Percentiles rank a stretch among this genome's conserved stretches.
These are phyloP conservation scores for Styphnolobium japonicum DNA, from an alignment of 306 rosid species.

Conservation along the genomic window DNA sequence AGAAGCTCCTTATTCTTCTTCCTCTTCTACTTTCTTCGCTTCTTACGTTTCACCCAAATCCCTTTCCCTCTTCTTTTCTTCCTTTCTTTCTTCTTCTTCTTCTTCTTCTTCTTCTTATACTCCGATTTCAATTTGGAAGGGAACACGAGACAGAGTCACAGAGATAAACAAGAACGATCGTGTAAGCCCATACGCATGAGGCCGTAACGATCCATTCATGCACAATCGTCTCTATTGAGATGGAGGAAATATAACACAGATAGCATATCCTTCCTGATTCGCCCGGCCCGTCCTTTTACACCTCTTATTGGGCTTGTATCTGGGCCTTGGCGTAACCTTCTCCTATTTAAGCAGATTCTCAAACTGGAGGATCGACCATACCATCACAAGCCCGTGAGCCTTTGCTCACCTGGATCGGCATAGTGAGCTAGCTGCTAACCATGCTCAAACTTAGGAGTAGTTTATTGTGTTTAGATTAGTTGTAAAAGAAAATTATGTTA, in stretches of 20 bases:
- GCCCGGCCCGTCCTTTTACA: background rate
- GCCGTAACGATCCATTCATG: background rate
- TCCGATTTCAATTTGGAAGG: background rate
- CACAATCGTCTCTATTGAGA: no score
- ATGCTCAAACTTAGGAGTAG: no score
- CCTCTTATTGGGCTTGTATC: background rate
- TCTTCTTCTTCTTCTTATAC: background rate
- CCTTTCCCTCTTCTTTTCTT: background rate
- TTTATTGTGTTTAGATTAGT: no score
- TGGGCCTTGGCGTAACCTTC: background rate
- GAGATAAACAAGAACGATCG: background rate
- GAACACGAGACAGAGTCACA: background rate
- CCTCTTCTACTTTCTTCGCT: background rate
- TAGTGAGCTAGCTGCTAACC: no score
- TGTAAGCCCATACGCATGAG: background rate
- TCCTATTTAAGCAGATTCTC: no score
- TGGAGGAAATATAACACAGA: no score
- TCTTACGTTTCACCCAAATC: background rate
- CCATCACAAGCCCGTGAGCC: no score
- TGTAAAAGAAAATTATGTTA: no score
- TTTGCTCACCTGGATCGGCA: no score
- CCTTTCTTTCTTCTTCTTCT: no score
- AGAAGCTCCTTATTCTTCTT: background rate
- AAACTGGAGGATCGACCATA: no score
- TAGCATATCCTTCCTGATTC: no score